Percentiles rank a stretch among this genome's conserved stretches.
These are phyloP conservation scores for Hanseniaspora thailandica DNA, from an alignment of 805 yeast genomes.

Conservation along the genomic window DNA sequence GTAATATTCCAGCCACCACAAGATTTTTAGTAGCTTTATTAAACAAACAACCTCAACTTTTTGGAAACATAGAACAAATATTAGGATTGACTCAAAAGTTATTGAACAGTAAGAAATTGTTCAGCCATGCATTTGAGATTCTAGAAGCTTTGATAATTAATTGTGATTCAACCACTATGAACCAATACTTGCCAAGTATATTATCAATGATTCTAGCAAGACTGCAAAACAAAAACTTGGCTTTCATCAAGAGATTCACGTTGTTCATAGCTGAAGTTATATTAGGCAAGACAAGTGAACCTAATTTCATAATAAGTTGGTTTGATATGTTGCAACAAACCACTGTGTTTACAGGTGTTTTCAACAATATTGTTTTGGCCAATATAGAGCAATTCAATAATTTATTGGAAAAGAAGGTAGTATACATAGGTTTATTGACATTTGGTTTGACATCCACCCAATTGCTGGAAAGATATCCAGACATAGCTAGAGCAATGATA, in stretches of 20 bases:
- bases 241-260: slow-evolving; percentile 59
- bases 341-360: slow-evolving; percentile 43
- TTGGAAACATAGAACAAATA: slow-evolving; percentile 54
- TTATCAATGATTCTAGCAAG: slow-evolving; percentile 68
- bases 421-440: slow-evolving; percentile 39
- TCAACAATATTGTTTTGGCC: slow-evolving; percentile 31
- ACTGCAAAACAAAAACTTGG: slow-evolving; percentile 71
- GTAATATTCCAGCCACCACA: slow-evolving; percentile 87
- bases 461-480: slow-evolving; percentile 34
- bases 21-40: slow-evolving; percentile 62
- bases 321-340: slow-evolving; percentile 58
- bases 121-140: slow-evolving; percentile 72
- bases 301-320: slow-evolving; percentile 48
- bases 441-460: slow-evolving; percentile 29
- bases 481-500: slow-evolving; percentile 34
- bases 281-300: slow-evolving; percentile 30
- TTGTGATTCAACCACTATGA: slow-evolving; percentile 40
- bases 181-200: slow-evolving; percentile 53
- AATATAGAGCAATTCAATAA: slow-evolving; percentile 39
- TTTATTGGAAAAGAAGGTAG: slow-evolving; percentile 44
- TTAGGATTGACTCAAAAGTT: slow-evolving; percentile 94
- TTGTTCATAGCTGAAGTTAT: slow-evolving; percentile 48
- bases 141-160: slow-evolving; percentile 54
- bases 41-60: slow-evolving; percentile 28
- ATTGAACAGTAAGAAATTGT: slow-evolving; percentile 73